These are phyloP conservation scores for Boletus patriciae DNA, from an alignment of 768 basidiomycete species.

Conservation along the genomic window DNA sequence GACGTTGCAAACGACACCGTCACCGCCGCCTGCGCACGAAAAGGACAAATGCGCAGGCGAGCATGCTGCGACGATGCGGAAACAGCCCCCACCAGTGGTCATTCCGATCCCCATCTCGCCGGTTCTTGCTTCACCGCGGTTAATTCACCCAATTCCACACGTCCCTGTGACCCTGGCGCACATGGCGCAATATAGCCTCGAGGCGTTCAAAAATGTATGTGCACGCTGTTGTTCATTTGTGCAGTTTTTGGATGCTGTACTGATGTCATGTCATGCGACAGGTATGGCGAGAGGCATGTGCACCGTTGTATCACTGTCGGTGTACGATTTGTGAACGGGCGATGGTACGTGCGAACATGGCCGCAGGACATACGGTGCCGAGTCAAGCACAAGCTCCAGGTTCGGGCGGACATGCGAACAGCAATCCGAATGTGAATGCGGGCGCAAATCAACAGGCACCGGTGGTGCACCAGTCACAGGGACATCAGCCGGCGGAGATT, in stretches of 20 bases:
- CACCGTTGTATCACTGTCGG: conserved; percentile 68
- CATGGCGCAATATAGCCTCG: conserved; percentile 56
- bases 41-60: conserved; percentile 37
- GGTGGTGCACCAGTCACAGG: neutral
- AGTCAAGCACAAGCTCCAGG: conserved; percentile 21
- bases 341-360: conserved; percentile 49
- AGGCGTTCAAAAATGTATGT: conserved; percentile 58
- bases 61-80: conserved; percentile 10
- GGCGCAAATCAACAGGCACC: conserved; percentile 8
- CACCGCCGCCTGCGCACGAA: conserved; percentile 55
- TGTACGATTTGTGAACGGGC: conserved; percentile 76
- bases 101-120: conserved; percentile 51
- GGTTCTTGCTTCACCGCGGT: conserved; percentile 57
- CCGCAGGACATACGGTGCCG: conserved; percentile 38
- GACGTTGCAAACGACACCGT: conserved; percentile 77
- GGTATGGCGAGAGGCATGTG: conserved; percentile 76
- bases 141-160: conserved; percentile 68
- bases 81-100: conserved; percentile 30
- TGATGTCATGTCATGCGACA: conserved; percentile 26
- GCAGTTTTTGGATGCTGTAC: neutral
- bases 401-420: conserved; percentile 1
- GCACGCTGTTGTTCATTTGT: neutral
- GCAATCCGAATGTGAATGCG: neutral
- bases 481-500: conserved; percentile 22
- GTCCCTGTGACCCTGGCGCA: conserved; percentile 57